phyloP scores from a whole-genome alignment of 2,329 filamentous ascomycete species.

The Zasmidium citrigriseum region DNA sequence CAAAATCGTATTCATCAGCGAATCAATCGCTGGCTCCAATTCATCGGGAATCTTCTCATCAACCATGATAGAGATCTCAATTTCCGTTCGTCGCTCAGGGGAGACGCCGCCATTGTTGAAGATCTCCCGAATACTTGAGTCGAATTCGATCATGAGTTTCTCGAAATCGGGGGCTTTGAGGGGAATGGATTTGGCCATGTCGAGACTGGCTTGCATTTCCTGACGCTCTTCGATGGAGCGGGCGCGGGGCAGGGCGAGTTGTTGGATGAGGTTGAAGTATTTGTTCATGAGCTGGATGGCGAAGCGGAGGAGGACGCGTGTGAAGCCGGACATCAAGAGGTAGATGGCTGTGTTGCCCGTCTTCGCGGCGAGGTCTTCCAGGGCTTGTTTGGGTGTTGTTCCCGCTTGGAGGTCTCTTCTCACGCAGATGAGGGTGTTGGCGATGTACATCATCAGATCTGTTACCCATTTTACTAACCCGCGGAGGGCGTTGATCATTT shows the following conservation, averaged over 20 bases:
- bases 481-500: slow-evolving; percentile 70
- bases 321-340: slow-evolving; percentile 72
- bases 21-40: slow-evolving; percentile 50
- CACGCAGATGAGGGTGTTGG: slow-evolving; percentile 55
- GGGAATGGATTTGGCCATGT: slow-evolving; percentile 49
- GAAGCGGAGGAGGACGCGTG: slow-evolving; percentile 70
- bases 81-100: slow-evolving; percentile 47
- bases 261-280: slow-evolving; percentile 25
- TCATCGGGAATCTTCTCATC: slow-evolving; percentile 54
- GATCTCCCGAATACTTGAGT: slow-evolving; percentile 63
- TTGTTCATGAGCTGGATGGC: slow-evolving; percentile 62
- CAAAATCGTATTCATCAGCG: slow-evolving; percentile 53
- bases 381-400: slow-evolving; percentile 16
- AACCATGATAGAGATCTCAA: slow-evolving; percentile 57
- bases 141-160: slow-evolving; percentile 58
- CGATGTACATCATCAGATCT: slow-evolving; percentile 60
- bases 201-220: slow-evolving; percentile 57
- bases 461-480: slow-evolving; percentile 79
- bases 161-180: slow-evolving; percentile 50
- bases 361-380: slow-evolving; percentile 21
- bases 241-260: slow-evolving; percentile 19
- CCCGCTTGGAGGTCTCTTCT: slow-evolving; percentile 23
- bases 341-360: slow-evolving; percentile 32
- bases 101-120: slow-evolving; percentile 50
- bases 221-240: slow-evolving; percentile 55